phyloP scores from a whole-genome alignment of 2,329 filamentous ascomycete genomes.

The Hymenoscyphus linearis region DNA sequence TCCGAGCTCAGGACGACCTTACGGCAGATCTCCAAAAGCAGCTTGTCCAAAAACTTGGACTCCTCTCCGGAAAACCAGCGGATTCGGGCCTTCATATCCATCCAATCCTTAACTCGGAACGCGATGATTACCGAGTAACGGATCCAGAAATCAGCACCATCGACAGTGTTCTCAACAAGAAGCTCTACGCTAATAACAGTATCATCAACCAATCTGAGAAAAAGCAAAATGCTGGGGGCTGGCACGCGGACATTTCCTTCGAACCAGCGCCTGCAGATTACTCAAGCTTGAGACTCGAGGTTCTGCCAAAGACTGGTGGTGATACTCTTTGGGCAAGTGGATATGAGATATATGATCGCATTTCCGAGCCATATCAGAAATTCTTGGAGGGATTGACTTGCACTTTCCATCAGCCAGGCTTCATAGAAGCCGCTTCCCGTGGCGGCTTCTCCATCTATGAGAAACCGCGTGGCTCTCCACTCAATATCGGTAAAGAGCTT shows the following conservation, averaged over 20 bases:
- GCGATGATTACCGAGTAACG: slow-evolving; percentile 38
- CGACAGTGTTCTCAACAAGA: slow-evolving; percentile 49
- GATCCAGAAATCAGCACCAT: slow-evolving; percentile 62
- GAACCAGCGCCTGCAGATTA: slow-evolving; percentile 61
- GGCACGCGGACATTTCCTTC: slow-evolving; percentile 61
- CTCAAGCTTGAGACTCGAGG: slow-evolving; percentile 30
- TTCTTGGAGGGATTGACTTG: slow-evolving; percentile 57
- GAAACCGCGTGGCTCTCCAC: slow-evolving; percentile 42
- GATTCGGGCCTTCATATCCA: slow-evolving; percentile 57
- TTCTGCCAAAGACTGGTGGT: slow-evolving; percentile 16
- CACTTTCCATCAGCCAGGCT: slow-evolving; percentile 45
- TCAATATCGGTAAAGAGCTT: slow-evolving; percentile 44
- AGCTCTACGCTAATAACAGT: slow-evolving; percentile 36
- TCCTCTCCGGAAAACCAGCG: slow-evolving; percentile 50
- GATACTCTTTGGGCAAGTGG: slow-evolving; percentile 62
- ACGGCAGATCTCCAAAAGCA: slow-evolving; percentile 61
- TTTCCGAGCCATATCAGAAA: slow-evolving; percentile 49
- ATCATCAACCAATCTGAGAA: slow-evolving; percentile 16
- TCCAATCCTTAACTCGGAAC: slow-evolving; percentile 49
- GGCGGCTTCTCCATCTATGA: slow-evolving; percentile 42
- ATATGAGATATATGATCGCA: slow-evolving; percentile 61
- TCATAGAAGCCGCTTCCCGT: slow-evolving; percentile 42
- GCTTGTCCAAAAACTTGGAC: slow-evolving; percentile 53
- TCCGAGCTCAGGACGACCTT: slow-evolving; percentile 57
- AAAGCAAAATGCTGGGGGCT: slow-evolving; percentile 43